A percentile compares a stretch with the other conserved stretches of the same genome.
phyloP scores from a whole-genome alignment of 257 asterid species.

The Primulina huaijiensis region DNA sequence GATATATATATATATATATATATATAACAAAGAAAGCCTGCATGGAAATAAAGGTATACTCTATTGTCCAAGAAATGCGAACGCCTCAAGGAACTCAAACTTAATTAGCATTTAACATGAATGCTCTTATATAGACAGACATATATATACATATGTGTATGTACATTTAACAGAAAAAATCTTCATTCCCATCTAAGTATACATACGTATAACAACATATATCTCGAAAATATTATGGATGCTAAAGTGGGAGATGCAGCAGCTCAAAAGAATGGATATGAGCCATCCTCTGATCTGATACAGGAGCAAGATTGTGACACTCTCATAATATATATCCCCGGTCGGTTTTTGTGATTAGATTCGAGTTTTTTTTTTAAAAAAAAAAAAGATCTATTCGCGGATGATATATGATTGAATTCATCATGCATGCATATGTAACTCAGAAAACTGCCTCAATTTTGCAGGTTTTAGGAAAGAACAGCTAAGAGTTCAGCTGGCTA shows the following conservation, averaged over 20 bases:
- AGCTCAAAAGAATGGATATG: constrained; percentile 33
- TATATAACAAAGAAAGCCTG: constrained; percentile 3
- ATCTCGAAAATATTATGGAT: constrained; percentile 25
- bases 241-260: constrained; percentile 28
- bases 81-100: neutral
- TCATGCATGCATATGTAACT: neutral
- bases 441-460: neutral
- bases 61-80: constrained; percentile 15
- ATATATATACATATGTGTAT: neutral
- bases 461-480: constrained; percentile 62
- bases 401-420: neutral
- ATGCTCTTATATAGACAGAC: neutral
- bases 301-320: constrained; percentile 56
- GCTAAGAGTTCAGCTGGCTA: constrained; percentile 48
- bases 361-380: neutral
- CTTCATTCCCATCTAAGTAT: neutral
- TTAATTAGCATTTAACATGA: no score
- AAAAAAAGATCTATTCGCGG: no score
- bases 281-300: constrained; percentile 46
- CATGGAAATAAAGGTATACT: constrained; percentile 20
- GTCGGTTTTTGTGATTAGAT: constrained; percentile 22
- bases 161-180: neutral
- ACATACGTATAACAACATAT: neutral
- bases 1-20: neutral
- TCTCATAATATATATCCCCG: constrained; percentile 53